phyloP scores from a whole-genome alignment of 306 rosid species.

The Chamaecrista fasciculata region DNA sequence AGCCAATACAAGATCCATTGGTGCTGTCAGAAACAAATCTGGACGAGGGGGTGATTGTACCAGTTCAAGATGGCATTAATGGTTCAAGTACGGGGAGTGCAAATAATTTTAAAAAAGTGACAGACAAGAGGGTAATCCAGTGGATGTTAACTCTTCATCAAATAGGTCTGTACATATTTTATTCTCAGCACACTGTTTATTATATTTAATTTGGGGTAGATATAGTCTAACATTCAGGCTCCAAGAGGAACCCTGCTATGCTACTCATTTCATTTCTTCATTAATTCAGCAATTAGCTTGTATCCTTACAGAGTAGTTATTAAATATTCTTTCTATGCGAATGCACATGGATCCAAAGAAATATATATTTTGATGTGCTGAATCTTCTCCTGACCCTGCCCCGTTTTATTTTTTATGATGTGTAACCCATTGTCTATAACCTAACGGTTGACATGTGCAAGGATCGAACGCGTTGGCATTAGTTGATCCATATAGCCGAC shows the following conservation, averaged over 20 bases:
- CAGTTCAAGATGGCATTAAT: slow-evolving; percentile 35
- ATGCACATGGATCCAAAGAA: background rate
- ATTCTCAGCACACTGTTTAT: background rate
- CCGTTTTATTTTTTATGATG: background rate
- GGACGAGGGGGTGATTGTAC: slow-evolving; percentile 39
- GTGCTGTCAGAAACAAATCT: slow-evolving; percentile 65
- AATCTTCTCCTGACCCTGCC: background rate
- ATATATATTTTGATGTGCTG: background rate
- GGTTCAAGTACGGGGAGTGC: slow-evolving; percentile 32
- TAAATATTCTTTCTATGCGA: background rate
- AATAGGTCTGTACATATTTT: slow-evolving; percentile 64
- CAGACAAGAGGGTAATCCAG: slow-evolving; percentile 71
- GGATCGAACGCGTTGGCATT: too few species aligned
- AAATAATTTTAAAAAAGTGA: slow-evolving; percentile 44
- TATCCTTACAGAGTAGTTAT: background rate
- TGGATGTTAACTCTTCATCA: slow-evolving; percentile 99
- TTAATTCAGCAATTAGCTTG: slow-evolving; percentile 2
- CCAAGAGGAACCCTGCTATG: slow-evolving; percentile 4
- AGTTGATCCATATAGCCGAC: too few species aligned
- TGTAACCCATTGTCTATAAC: background rate
- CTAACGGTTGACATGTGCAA: too few species aligned
- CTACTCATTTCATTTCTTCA: background rate
- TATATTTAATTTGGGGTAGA: background rate
- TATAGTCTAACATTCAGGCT: slow-evolving; percentile 9
- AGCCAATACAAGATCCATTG: slow-evolving; percentile 75